Conservation (phyloP, 2,329 filamentous ascomycete genomes). For the Tolypocladium ovalisporum region DNA sequence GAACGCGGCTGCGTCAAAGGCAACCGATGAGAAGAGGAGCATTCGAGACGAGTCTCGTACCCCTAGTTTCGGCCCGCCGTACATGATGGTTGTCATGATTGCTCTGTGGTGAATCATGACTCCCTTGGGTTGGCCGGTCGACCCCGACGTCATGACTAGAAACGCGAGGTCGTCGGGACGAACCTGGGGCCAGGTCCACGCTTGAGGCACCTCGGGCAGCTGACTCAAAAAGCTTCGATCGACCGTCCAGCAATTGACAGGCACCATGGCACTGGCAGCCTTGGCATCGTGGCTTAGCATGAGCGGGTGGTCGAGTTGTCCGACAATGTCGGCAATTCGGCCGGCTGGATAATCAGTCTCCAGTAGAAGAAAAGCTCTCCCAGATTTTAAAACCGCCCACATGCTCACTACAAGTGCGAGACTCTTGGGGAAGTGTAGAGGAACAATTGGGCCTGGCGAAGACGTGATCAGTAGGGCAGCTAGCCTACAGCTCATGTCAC, state of each 20-base stretch:
- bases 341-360: not conserved
- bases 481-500: not conserved
- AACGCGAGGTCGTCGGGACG: not conserved
- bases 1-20: not conserved
- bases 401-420: not conserved
- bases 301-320: not conserved
- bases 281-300: not conserved
- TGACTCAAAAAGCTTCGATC: not conserved
- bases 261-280: not conserved
- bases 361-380: not conserved
- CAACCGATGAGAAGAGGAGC: not conserved
- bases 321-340: not conserved
- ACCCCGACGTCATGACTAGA: not conserved
- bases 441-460: not conserved
- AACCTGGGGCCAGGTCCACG: not conserved
- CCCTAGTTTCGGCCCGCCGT: not conserved
- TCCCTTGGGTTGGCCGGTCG: not conserved
- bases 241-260: not conserved
- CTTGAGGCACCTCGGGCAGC: not conserved
- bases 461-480: not conserved
- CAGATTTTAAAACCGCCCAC: not conserved
- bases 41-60: not conserved
- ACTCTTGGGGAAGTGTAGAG: not conserved
- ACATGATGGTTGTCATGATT: not conserved
- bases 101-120: not conserved